These are phyloP conservation scores for Syncephalastrum monosporum DNA, from an alignment of 371 early-diverging fungal species.

Conservation along the genomic window DNA sequence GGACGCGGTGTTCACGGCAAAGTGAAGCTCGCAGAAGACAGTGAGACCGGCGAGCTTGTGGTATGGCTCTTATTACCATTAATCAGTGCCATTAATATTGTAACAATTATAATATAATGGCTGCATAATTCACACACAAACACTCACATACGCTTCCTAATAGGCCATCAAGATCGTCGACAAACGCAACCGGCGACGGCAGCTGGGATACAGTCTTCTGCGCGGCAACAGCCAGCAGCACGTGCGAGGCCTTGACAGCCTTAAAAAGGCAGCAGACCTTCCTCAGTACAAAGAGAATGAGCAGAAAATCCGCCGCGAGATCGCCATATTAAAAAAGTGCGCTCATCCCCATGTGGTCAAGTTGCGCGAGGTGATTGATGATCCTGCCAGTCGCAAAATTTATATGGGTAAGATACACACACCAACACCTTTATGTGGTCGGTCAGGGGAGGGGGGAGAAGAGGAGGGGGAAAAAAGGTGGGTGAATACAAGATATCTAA, in stretches of 20 bases:
- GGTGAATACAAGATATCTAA: too few species aligned
- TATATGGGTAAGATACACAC: conserved; percentile 64
- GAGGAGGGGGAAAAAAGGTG: neutral
- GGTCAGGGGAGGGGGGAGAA: neutral
- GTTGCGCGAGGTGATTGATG: conserved; percentile 93
- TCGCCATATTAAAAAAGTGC: conserved; percentile 94
- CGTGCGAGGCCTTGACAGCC: conserved; percentile 11
- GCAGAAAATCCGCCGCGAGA: conserved; percentile 90
- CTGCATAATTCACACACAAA: too few species aligned
- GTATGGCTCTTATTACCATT: conserved; percentile 43
- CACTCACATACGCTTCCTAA: neutral
- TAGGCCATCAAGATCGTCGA: conserved; percentile 89
- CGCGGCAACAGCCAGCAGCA: conserved; percentile 39
- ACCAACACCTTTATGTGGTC: too few species aligned
- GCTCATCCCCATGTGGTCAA: conserved; percentile 91
- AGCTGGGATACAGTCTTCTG: conserved; percentile 55
- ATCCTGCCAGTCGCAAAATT: conserved; percentile 85
- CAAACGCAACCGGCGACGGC: conserved; percentile 68
- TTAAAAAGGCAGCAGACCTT: conserved; percentile 20
- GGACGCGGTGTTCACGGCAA: conserved; percentile 96
- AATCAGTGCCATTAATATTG: neutral
- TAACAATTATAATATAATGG: neutral
- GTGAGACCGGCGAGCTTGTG: conserved; percentile 71
- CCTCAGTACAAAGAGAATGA: conserved; percentile 57
- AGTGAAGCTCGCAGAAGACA: conserved; percentile 87